Evolutionary conservation across 225 moss, liverwort and hornwort genomes (phyloP).

Genomic region (Takakia lepidozioides): DNA sequence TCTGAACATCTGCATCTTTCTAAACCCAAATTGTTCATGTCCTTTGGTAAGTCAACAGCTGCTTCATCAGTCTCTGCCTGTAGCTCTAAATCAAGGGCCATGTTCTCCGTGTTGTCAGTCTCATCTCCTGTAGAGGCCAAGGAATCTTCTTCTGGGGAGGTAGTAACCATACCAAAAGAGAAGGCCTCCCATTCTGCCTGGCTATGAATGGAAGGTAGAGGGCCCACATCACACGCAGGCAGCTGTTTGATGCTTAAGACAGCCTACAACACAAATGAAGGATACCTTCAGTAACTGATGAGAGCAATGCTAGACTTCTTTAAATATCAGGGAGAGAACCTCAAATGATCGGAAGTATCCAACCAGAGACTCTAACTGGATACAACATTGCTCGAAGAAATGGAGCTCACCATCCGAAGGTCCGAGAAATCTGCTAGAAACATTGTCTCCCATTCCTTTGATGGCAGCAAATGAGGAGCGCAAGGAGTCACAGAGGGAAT

Average conservation of each 20-base stretch:
- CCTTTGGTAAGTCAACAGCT: background rate
- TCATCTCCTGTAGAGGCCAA: constrained; percentile 15
- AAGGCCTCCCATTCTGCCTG: constrained; percentile 79
- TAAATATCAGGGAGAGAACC: too few species aligned
- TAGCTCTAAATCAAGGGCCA: constrained; percentile 10
- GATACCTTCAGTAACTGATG: too few species aligned
- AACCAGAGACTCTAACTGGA: too few species aligned
- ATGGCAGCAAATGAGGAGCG: constrained; percentile 60
- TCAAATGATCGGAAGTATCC: too few species aligned
- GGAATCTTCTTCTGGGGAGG: constrained; percentile 36
- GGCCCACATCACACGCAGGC: constrained; percentile 14
- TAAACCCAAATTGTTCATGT: constrained; percentile 22
- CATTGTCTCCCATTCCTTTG: constrained; percentile 75
- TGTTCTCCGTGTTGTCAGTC: constrained; percentile 10
- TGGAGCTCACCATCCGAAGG: constrained; percentile 65
- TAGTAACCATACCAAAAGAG: constrained; percentile 67
- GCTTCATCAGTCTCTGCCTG: constrained; percentile 12
- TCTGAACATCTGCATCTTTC: constrained; percentile 6
- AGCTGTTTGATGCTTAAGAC: too few species aligned
- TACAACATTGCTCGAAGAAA: too few species aligned
- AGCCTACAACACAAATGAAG: too few species aligned
- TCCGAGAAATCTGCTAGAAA: constrained; percentile 65
- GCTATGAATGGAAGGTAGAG: constrained; percentile 71
- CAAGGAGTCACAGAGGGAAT: constrained; percentile 60
- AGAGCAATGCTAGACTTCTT: too few species aligned